Base-by-base conservation (phyloP, 169 alveolate genomes). In the Plasmodium relictum region DNA sequence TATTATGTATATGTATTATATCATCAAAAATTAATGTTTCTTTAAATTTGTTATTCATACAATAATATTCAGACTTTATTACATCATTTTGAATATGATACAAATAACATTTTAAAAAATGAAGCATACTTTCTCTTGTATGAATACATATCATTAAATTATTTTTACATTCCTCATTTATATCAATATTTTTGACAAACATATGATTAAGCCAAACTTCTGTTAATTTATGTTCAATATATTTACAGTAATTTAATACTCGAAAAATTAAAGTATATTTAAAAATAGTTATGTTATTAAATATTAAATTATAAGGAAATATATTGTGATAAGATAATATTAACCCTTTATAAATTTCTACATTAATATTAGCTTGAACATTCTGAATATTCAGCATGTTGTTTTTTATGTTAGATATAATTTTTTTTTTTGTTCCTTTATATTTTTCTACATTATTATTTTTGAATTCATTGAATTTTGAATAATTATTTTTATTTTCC, bases 91-190 rank as follows among this genome's bases (percentile, higher is more conserved):
- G 91, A 48, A 86, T 63, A 56, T 73, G 92, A 45, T 91, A 88
- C 14, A 74, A 50, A 73, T 91, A 52, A 52, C 80, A 91, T 42
- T 91, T 87, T 48, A 90, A 62, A 42, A 93, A 76, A 78, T 88
- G 91, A 20, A 63, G 74, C 96, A 93, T 93, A 50, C 94, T 73
- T 31, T 91, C 93, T 63, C 91, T 73, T 54, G 88, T 88, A 58
- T 89, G 93, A 83, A 93, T 78, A 26, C 92, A 74, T 66, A 88
- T 74, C 92, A 92, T 93, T 39, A 92, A 66, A 72, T 93, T 80
- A 41, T 76, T 80, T 73, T 44, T 92, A 58, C 94, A 73, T 58
- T 88, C 92, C 18, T 94, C 93, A 31, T 72, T 73, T 42, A 93
- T 50, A 20, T 93, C 88, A 26, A 93, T 74, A 37, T 92, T 88